Percentiles rank a stretch among this genome's conserved stretches.
Evolutionary conservation across 2,329 filamentous ascomycete species (phyloP).

Genomic region (Cercospora berteroae): DNA sequence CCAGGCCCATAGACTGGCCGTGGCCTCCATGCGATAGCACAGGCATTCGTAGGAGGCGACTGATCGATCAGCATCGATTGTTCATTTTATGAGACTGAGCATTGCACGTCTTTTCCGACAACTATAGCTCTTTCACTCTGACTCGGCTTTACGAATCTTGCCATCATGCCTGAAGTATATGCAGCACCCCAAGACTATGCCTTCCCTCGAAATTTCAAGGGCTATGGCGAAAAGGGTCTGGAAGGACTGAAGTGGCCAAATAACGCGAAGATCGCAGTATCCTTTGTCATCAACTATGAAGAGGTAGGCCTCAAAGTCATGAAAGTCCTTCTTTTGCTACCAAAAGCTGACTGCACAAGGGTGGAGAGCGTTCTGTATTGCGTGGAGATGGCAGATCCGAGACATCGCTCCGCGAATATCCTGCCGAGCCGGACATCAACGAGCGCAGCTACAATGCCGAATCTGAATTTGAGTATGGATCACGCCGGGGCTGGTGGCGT

Average conservation of each 20-base stretch:
- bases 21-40: background rate
- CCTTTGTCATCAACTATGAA: constrained; percentile 51
- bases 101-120: background rate
- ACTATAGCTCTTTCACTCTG: background rate
- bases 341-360: constrained; percentile 21
- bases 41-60: background rate
- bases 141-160: no score
- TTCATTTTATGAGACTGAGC: background rate
- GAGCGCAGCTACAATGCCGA: constrained; percentile 48
- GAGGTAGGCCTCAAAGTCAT: constrained; percentile 28
- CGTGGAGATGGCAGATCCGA: constrained; percentile 43
- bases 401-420: constrained; percentile 41
- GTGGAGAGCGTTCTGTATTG: constrained; percentile 43
- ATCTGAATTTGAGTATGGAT: constrained; percentile 53
- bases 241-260: constrained; percentile 42
- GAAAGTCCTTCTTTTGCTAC: background rate
- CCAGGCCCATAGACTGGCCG: background rate
- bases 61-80: background rate
- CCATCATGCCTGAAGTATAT: background rate
- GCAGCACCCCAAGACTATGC: background rate
- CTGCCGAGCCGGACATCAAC: constrained; percentile 23
- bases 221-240: constrained; percentile 31
- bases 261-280: constrained; percentile 47
- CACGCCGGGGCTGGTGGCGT: constrained; percentile 51
- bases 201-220: constrained; percentile 27